phyloP scores from a whole-genome alignment of 352 stramenopile genomes.

The Elongisporangium prolatum region DNA sequence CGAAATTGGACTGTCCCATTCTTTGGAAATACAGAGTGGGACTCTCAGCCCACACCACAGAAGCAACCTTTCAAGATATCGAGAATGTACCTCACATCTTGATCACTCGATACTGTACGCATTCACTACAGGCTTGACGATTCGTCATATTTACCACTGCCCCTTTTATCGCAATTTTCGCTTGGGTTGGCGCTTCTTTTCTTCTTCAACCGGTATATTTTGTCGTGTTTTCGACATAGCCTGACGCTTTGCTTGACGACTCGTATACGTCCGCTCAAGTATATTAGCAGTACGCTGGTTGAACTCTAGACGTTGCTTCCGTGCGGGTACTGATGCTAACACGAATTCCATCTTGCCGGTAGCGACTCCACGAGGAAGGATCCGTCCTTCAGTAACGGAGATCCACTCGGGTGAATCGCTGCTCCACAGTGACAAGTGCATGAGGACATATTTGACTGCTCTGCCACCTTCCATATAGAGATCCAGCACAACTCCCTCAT shows the following conservation, averaged over 20 bases:
- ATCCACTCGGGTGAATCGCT: constrained; percentile 68
- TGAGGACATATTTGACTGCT: constrained; percentile 50
- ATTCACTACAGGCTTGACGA: background rate
- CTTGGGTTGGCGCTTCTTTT: constrained; percentile 26
- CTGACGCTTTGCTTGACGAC: constrained; percentile 30
- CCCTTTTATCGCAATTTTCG: constrained; percentile 14
- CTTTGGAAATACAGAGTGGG: background rate
- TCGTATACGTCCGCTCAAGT: constrained; percentile 46
- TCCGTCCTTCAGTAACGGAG: constrained; percentile 49
- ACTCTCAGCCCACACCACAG: background rate
- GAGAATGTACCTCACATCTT: background rate
- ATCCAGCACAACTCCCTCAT: constrained; percentile 71
- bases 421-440: constrained; percentile 63
- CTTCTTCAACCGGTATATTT: constrained; percentile 10
- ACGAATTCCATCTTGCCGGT: constrained; percentile 38
- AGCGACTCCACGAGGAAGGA: constrained; percentile 68
- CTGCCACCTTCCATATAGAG: constrained; percentile 33
- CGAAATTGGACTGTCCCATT: background rate
- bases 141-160: background rate
- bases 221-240: constrained; percentile 15
- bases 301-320: constrained; percentile 38
- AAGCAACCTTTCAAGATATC: background rate
- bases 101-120: background rate
- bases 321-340: constrained; percentile 29
- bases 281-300: constrained; percentile 41